Conservation (phyloP, 176 grass and related monocot species). For the Ensete ventricosum region DNA sequence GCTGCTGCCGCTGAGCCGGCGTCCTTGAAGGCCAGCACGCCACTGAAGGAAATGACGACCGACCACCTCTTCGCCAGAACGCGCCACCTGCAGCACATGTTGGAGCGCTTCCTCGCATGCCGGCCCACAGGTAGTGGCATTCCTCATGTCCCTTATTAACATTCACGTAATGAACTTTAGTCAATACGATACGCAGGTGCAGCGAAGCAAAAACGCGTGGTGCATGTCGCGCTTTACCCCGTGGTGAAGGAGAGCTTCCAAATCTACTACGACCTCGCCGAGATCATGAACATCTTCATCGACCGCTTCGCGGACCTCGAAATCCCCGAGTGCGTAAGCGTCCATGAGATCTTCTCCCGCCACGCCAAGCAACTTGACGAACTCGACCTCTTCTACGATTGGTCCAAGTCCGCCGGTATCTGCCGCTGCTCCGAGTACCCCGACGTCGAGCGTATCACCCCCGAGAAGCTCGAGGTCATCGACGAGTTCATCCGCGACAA, state of each 20-base stretch:
- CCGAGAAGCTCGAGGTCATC: slow-evolving; percentile 66
- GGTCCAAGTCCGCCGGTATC: slow-evolving; percentile 46
- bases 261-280: slow-evolving; percentile 60
- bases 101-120: slow-evolving; percentile 69
- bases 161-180: not conserved
- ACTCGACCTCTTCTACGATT: slow-evolving; percentile 47
- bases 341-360: slow-evolving; percentile 37
- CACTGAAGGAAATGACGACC: slow-evolving; percentile 50
- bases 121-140: slow-evolving; percentile 12
- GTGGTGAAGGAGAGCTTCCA: slow-evolving; percentile 85
- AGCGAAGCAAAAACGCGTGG: slow-evolving; percentile 53
- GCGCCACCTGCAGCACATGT: slow-evolving; percentile 44
- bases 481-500: slow-evolving; percentile 69
- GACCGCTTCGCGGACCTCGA: slow-evolving; percentile 62
- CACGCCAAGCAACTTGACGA: slow-evolving; percentile 59
- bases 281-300: slow-evolving; percentile 45
- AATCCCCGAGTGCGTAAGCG: slow-evolving; percentile 41
- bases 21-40: slow-evolving; percentile 16
- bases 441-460: slow-evolving; percentile 51
- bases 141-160: not conserved
- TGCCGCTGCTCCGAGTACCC: slow-evolving; percentile 56
- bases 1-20: not conserved
- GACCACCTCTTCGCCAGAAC: slow-evolving; percentile 42
- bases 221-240: slow-evolving; percentile 46
- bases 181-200: slow-evolving; percentile 18